phyloP scores from a whole-genome alignment of 2,329 filamentous ascomycete genomes.

The Chalaropsis ovoidea region DNA sequence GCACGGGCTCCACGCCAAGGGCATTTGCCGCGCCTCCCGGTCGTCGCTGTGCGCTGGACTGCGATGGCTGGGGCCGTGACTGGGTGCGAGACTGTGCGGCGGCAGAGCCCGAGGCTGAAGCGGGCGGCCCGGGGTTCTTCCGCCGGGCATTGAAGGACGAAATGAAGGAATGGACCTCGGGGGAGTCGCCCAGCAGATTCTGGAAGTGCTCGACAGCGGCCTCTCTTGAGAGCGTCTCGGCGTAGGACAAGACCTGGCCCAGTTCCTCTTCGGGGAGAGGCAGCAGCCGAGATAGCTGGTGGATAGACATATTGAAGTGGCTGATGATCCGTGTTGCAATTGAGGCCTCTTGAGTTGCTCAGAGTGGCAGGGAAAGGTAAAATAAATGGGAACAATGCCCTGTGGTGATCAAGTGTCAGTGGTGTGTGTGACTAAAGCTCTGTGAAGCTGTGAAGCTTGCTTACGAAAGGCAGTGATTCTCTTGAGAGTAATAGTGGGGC shows the following conservation, averaged over 20 bases:
- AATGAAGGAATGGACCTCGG: conserved; percentile 65
- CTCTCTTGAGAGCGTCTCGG: conserved; percentile 61
- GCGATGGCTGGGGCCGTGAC: conserved; percentile 6
- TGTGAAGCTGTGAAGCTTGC: neutral
- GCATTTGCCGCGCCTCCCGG: conserved; percentile 25
- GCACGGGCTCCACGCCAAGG: conserved; percentile 35
- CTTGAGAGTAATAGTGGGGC: neutral
- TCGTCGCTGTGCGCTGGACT: neutral
- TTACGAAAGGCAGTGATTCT: neutral
- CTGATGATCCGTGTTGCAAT: neutral
- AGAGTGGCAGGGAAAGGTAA: neutral
- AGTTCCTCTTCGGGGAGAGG: conserved; percentile 78
- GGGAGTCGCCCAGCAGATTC: conserved; percentile 77
- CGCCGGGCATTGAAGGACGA: conserved; percentile 66
- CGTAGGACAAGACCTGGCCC: conserved; percentile 74
- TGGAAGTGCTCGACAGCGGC: conserved; percentile 76
- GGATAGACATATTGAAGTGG: conserved; percentile 39
- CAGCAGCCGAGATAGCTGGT: conserved; percentile 68
- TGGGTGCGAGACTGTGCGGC: conserved; percentile 28
- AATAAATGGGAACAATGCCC: neutral
- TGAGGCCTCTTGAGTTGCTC: neutral
- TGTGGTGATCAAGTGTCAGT: neutral
- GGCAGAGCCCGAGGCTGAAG: conserved; percentile 25
- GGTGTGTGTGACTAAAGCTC: neutral
- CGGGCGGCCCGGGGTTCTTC: conserved; percentile 35